Percentiles rank a stretch among this genome's conserved stretches.
These are phyloP conservation scores for Stylosanthes scabra DNA, from an alignment of 331 rosid species.

Conservation along the genomic window DNA sequence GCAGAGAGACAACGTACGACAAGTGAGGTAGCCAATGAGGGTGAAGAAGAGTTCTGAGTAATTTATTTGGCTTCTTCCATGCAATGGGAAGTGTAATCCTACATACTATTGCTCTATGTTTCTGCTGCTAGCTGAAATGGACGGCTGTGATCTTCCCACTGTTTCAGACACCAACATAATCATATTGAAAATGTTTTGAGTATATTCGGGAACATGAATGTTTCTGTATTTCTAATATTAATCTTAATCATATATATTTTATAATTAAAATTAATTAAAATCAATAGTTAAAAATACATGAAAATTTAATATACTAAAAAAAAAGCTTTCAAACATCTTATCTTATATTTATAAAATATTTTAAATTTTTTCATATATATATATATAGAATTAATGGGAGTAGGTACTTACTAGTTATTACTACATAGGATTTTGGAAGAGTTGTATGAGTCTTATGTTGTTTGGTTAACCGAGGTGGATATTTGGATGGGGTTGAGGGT, in stretches of 20 bases:
- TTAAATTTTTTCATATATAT: too few species aligned
- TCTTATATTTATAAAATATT: too few species aligned
- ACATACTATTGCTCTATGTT: slow-evolving; percentile 13
- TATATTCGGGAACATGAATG: too few species aligned
- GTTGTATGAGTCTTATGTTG: slow-evolving; percentile 22
- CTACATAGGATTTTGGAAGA: slow-evolving; percentile 2
- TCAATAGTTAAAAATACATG: neutral
- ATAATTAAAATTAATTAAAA: too few species aligned
- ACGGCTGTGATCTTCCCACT: slow-evolving; percentile 67
- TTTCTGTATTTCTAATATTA: too few species aligned
- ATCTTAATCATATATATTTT: too few species aligned
- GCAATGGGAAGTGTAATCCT: slow-evolving; percentile 49
- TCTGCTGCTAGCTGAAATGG: slow-evolving; percentile 53
- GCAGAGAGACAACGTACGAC: slow-evolving; percentile 65
- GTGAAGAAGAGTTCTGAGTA: slow-evolving; percentile 52
- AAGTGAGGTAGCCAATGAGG: slow-evolving; percentile 60
- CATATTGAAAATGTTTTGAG: neutral
- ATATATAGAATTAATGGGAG: too few species aligned
- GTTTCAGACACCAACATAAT: slow-evolving; percentile 47
- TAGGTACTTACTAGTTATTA: too few species aligned
- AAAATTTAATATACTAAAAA: neutral
- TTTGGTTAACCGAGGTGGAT: slow-evolving; percentile 55
- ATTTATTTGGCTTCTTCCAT: slow-evolving; percentile 55
- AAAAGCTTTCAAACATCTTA: neutral
- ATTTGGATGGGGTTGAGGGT: slow-evolving; percentile 34